phyloP scores from a whole-genome alignment of 2,329 filamentous ascomycete genomes.

The Penicillium sp. region DNA sequence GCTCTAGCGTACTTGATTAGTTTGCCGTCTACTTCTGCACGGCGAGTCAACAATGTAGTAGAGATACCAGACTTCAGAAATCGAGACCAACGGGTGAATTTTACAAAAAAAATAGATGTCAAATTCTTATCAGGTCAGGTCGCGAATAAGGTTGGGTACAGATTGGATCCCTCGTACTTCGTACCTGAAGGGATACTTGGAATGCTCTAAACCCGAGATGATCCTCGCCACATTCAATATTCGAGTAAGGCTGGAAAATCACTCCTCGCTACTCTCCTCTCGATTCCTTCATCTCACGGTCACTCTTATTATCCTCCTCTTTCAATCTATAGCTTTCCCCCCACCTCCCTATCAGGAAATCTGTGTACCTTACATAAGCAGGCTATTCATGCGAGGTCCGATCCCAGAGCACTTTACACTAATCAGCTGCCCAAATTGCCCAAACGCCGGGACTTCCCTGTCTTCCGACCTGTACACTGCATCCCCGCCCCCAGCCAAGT shows the following conservation, averaged over 20 bases:
- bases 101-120: too few relatives aligned
- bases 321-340: background rate
- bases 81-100: too few relatives aligned
- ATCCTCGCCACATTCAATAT: background rate
- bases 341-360: background rate
- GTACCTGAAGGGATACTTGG: background rate
- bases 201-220: background rate
- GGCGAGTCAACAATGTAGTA: background rate
- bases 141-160: too few relatives aligned
- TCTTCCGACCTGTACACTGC: background rate
- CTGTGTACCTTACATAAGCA: slow-evolving; percentile 3
- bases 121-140: too few relatives aligned
- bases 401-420: too few relatives aligned
- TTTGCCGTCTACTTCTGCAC: background rate
- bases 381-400: background rate
- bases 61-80: background rate
- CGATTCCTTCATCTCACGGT: background rate
- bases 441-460: background rate
- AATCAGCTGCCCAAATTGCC: background rate
- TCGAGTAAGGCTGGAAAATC: background rate
- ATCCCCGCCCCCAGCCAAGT: background rate
- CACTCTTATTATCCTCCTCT: too few relatives aligned
- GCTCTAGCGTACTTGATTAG: background rate
- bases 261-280: background rate
- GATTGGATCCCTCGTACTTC: too few relatives aligned